Evolutionary conservation across 2,329 filamentous ascomycete species (phyloP), one percentile per base, ranked within the genome.

Genomic region (Fusarium camptoceras): DNA sequence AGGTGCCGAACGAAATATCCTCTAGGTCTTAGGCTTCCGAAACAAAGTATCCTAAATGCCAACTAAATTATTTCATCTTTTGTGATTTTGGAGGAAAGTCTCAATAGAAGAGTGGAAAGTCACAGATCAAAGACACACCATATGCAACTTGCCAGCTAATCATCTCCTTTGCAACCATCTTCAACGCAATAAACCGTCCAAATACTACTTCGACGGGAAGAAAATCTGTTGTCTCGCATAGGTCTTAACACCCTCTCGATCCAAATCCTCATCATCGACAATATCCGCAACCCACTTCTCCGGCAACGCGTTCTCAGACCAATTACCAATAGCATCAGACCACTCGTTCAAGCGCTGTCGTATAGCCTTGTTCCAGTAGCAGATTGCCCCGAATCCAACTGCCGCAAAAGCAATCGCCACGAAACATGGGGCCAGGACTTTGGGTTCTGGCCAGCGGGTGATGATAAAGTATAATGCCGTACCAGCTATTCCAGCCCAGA

Each of bases 151-250:
- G 30, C 22, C 30, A 50, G 15, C 16, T 48, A 8, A 20, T 34
- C n/a, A 31, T 6, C 22, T 25, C 41, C 16, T 22, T 2, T 43
- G 8, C 8, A 43, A 10, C 16, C 10, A 28, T 16, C 6, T 11
- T 12, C 9, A 9, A 7, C 15, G n/a, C 12, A 25, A 27, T 12
- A 8, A 20, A 18, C 14, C 16, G 12, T 11, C 18, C 10, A 37
- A 37, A 6, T 15, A 9, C 46, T 37, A 65, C 6, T 34, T 42
- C 2, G 61, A 64, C 15, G 59, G 51, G 46, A 64, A 64, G 2
- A 64, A 64, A 0, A 64, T 64, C 5, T 39, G 51, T 18, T 65
- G 61, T 2, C 61, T 82, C 0, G 86, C 87, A 1, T 61, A 66
- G 27, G 67, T 67, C 22, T 49, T 51, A 4, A 69, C 55, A 0